Evolutionary conservation across 2,329 filamentous ascomycete species (phyloP), one percentile per base, ranked within the genome.

Genomic region (Colletotrichum cereale): DNA sequence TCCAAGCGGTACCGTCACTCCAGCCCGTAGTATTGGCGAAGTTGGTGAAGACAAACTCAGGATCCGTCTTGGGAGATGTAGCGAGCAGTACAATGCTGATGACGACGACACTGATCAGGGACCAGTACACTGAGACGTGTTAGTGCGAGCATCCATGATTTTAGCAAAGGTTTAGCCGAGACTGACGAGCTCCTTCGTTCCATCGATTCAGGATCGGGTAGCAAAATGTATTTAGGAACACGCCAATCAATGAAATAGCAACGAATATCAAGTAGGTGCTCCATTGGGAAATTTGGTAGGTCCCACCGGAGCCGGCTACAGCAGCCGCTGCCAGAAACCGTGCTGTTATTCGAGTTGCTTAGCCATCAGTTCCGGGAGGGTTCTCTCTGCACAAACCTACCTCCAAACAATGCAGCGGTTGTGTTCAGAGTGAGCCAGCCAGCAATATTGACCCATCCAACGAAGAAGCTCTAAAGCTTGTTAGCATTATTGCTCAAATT

Each of bases 11-110:
- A 1, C 84, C 85, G 60, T 85, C 82, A 1, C 80, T 77, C 84
- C 84, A 86, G 2, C 83, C 83, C 2, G 82, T 84, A 42, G 80
- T 79, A 73, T 87, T 86, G n/a, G 76, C 75, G 63, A 85, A 86
- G 16, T 82, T 77, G 7, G 80, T 76, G 67, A 86, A 86, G 14
- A 86, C 84, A 70, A 81, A 85, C 18, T 76, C 73, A 10, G 83
- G 81, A 42, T 79, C 76, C 10, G 82, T 84, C 57, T 87, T 85
- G 44, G 87, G 83, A 3, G 75, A 77, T 36, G 80, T 85, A 2
- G 81, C 79, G 0, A 85, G 79, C 1, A 85, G 77, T 8, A 83
- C 79, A 65, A 85, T 79, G 75, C 84, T 82, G 67, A 85, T 82
- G n/a, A 85, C 75, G 21, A 85, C 70, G 0, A 86, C 82, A 1